Evolutionary conservation across 2,329 filamentous ascomycete genomes (phyloP).

Genomic region (Aspergillus bombycis): DNA sequence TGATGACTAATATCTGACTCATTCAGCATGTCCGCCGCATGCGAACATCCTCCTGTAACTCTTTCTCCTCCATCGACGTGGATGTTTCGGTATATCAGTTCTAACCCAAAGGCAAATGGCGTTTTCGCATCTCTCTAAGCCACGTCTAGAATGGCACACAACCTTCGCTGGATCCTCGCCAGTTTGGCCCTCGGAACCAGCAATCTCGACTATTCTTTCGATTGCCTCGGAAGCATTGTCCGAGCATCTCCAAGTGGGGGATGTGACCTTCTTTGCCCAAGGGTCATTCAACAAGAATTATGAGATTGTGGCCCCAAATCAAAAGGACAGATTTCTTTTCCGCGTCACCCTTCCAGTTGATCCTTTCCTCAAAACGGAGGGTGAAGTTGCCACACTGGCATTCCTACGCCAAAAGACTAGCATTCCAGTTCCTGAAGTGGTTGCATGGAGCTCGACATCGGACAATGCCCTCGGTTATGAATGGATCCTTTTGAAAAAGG

Average conservation of each 20-base stretch:
- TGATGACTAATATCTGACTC: no score
- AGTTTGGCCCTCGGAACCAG: background rate
- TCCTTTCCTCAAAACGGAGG: background rate
- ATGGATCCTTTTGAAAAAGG: background rate
- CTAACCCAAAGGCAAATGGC: background rate
- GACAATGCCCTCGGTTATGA: background rate
- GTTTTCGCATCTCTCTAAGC: no score
- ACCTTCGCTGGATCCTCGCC: background rate
- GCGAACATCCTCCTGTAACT: no score
- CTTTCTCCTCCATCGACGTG: background rate
- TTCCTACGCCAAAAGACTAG: background rate
- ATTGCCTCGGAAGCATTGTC: background rate
- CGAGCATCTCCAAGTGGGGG: background rate
- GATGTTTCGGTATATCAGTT: background rate
- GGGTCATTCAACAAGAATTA: background rate
- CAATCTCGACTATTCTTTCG: background rate
- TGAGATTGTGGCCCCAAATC: background rate
- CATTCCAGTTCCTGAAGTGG: background rate
- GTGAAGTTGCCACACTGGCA: background rate
- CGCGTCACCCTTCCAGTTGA: background rate
- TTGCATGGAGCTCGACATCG: background rate
- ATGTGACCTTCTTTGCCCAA: background rate
- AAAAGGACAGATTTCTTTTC: background rate
- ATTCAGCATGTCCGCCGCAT: no score
- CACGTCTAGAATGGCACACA: background rate